Base-by-base conservation (phyloP, 139 green algal genomes). In the Chlamydomonas urium region DNA sequence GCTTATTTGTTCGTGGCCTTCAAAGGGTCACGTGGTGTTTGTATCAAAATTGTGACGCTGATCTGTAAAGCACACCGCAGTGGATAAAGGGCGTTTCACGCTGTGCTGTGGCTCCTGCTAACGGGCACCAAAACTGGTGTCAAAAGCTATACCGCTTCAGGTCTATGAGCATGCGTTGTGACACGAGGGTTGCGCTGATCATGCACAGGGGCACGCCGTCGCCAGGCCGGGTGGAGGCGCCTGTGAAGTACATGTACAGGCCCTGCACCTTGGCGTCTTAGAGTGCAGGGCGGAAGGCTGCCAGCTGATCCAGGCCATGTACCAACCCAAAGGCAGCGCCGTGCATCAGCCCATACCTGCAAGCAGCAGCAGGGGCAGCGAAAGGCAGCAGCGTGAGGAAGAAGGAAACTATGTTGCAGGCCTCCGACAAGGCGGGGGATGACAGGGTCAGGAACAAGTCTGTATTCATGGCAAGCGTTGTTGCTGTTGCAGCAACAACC, bases 181-280 rank as follows among this genome's bases (percentile, higher is more conserved):
- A 71, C 1, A 62, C 75, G 19, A 92, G 81, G 47, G 83, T 65
- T 0, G 77, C 84, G 0, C 76, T 36, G 21, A 92, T 86, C 71
- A 94, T 83, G 21, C 90, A 88, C 45, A 96, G 76, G 4, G 91
- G 91, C 56, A 97, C 90, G 21, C 91, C 91, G 72, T 97, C 96
- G 36, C 91, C 91, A 1, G 91, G 91, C 19, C 89, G 79, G 0
- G 83, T 88, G 50, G 77, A 89, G 8, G 91, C 90, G 0, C 91
- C 91, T 17, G 88, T 79, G 42, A 91, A 88, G 77, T 93, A 94
- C 61, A 97, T 88, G 77, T 93, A 94, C 61, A 97, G 74, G 0
- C 91, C 90, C 6, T 65, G 24, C 24, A 91, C 37, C 58, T 74
- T 53, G 3, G 35, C 10, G 32, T 67, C 34, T 59, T 23, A 3